Evolutionary conservation across 2,329 filamentous ascomycete species (phyloP), one percentile per base, ranked within the genome.

Genomic region (Aureobasidium sp.): DNA sequence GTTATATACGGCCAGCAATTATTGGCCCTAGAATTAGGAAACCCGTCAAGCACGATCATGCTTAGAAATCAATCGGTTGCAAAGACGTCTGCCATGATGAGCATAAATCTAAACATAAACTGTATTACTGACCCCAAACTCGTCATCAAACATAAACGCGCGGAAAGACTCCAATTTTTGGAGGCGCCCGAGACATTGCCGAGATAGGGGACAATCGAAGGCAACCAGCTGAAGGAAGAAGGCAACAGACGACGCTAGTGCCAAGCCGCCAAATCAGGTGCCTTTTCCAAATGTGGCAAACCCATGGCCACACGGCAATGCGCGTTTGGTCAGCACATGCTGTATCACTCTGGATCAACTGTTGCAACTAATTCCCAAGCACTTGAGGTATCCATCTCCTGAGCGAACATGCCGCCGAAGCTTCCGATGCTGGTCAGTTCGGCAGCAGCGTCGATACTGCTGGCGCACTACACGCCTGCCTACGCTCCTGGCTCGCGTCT

Each of bases 401-500:
- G 37, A 27, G 27, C 41, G 15, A 58, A 45, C 11, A 61, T 61
- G 59, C 59, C 59, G 25, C 59, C 59, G 10, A 61, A 53, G n/a
- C 41, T 55, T 30, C 32, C 41, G 41, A 61, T 61, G 11, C 50
- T 61, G 3, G 16, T 48, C 16, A 61, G 49, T 25, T 64, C 68
- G 10, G 61, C 58, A 36, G 63, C 37, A 15, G 61, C 60, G 8
- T 64, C 68, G 2, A 58, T 75, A 52, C 65, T 73, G 49, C 65
- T 71, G 8, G 67, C 65, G 25, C 70, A 70, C 37, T 74, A 73
- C 63, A 69, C 70, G 16, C 69, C 74, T n/a, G 62, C 67, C 4
- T 67, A 71, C 41, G 63, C 68, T 5, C 21, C 76, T 10, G 71
- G 70, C 6, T 70, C 71, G 8, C 74, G 74, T 41, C 45, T 76